Base-by-base conservation (phyloP, 2,329 filamentous ascomycete species). In the Apiospora pterosperma region DNA sequence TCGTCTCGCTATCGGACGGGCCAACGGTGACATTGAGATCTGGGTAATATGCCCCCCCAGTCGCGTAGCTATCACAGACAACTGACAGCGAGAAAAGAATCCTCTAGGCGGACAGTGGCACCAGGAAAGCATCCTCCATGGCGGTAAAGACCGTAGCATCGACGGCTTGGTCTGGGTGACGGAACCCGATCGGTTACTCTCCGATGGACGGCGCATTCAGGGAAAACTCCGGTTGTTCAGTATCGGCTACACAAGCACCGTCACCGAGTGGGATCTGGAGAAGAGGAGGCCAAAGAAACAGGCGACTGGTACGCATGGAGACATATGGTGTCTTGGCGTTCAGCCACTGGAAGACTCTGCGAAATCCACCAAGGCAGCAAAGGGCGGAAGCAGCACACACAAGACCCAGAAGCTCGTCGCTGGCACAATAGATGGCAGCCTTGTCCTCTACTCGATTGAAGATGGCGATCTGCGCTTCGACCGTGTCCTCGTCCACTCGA, bases 11-110 rank as follows among this genome's bases (percentile, higher is more conserved):
- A 87, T 99, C 72, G 96, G 96, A 66, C 90, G 96, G 69, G 91
- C 92, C 65, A 97, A 98, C 76, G 96, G 96, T 71, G 92, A 97
- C 74, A 96, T 99, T 71, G 96, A 99, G 80, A 93, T 99, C 69
- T 99, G 96, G 96, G 48, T 55, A 55, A 31, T 25, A 4, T 34
- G n/a, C 6, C 11, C n/a, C 16, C 48, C 42, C 16, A 34, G 48
- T 55, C 48, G 28, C 48, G 48, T 55, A 12, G 4, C 10, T n/a
- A 34, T 34, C 11, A 19, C 16, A 19, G 19, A 12, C 3, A 10
- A 31, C 48, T 55, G 16, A 55, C 48, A 34, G 8, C 19, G 48
- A 55, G 28, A 34, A 34, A 55, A 55, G 48, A 97, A 97, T 77
- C 93, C 95, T 3, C 81, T 89, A 63, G 87, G 87, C 68, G 92